Evolutionary conservation across 148 eudicot genomes (phyloP), one percentile per base, ranked within the genome.

Genomic region (Rheum nobile): DNA sequence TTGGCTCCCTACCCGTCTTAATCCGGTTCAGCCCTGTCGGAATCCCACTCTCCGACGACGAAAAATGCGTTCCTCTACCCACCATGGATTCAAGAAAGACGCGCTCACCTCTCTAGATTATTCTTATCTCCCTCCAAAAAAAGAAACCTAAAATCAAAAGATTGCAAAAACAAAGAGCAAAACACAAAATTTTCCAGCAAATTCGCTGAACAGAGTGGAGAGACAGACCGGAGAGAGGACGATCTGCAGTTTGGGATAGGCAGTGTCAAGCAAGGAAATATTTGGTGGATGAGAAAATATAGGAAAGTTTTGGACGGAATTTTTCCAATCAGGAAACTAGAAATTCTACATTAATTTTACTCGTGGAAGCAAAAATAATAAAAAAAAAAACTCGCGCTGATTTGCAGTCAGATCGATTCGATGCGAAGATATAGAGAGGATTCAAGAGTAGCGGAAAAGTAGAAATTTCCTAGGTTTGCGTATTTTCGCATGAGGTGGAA

Each of bases 1-100:
- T 73, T n/a, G 73, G 44, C 19, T 71, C 77, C n/a, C 80, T 74
- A 31, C 81, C 85, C 76, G 92, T 88, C 82, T 80, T 88, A 71
- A 88, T 86, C 72, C 90, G 86, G 75, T 86, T 86, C 77, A 88
- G 76, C 5, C 92, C 70, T 2, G 74, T 71, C 74, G 74, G 74
- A 71, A 71, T 71, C 21, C 74, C 50, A 43, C 52, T 71, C 21
- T 71, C 74, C 35, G 74, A 39, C 17, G 72, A 67, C 48, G 72
- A 24, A 32, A 47, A 26, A 65, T 37, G 70, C 8, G 70, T 32
- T 65, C 67, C 67, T 61, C 35, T 28, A 3, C 67, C 67, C 67
- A 16, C n/a, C 70, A 65, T 65, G 70, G 41, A 55, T 65, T 65
- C n/a, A 37, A 34, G 21, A 14, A 34, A 34, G 14, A 32, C 69